Evolutionary conservation across 75 land plant species (phyloP).

Genomic region (Gnetum montanum): DNA sequence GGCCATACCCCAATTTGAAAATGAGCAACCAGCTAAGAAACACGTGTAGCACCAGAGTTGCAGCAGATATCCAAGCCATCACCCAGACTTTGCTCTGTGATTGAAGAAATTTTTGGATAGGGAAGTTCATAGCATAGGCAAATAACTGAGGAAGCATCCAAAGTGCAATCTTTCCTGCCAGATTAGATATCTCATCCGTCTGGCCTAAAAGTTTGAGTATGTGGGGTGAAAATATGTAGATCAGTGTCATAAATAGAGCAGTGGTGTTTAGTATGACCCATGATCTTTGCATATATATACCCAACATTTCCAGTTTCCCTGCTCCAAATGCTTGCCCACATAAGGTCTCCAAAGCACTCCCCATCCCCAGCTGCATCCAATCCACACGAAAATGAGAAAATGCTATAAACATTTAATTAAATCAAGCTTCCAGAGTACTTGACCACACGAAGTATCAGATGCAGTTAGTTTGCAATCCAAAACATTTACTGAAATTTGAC

Average conservation of each 20-base stretch:
- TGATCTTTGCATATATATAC: slow-evolving; percentile 46
- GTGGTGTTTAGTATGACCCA: slow-evolving; percentile 38
- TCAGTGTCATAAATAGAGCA: slow-evolving; percentile 24
- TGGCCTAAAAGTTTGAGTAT: slow-evolving; percentile 52
- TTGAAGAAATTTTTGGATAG: slow-evolving; percentile 41
- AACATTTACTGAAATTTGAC: not conserved
- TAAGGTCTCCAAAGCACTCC: slow-evolving; percentile 35
- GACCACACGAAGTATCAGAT: no score
- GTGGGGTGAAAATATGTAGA: slow-evolving; percentile 46
- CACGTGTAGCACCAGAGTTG: slow-evolving; percentile 8
- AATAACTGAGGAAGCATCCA: slow-evolving; percentile 63
- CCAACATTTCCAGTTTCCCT: slow-evolving; percentile 28
- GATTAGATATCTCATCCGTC: slow-evolving; percentile 31
- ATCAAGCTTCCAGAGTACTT: not conserved
- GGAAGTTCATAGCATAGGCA: slow-evolving; percentile 56
- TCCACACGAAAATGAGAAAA: no score
- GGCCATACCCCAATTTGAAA: slow-evolving; percentile 11
- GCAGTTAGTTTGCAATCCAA: no score
- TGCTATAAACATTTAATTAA: not conserved
- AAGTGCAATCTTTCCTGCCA: slow-evolving; percentile 48
- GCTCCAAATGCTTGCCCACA: slow-evolving; percentile 48
- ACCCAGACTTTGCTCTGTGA: slow-evolving; percentile 20
- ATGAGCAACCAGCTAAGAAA: slow-evolving; percentile 19
- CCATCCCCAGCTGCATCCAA: slow-evolving; percentile 34
- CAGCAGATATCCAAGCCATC: slow-evolving; percentile 15